Percentiles rank a stretch among this genome's conserved stretches.
Conservation (phyloP, 768 basidiomycete species). For the Hericium rajendrae region DNA sequence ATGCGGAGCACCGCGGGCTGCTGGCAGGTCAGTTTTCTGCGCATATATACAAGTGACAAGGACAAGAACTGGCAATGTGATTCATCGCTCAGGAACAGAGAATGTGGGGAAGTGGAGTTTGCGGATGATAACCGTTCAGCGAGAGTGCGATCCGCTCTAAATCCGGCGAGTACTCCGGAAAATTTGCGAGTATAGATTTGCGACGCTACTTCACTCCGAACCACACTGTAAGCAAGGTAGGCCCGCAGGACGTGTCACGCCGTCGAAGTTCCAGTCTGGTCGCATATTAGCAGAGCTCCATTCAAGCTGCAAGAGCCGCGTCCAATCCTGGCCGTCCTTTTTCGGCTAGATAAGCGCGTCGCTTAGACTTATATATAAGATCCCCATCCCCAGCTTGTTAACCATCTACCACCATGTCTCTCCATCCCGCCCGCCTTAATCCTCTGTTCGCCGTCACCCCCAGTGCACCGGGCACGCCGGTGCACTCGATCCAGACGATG, state of each 20-base stretch:
- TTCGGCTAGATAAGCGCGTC: not conserved
- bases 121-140: too few species aligned
- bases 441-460: slow-evolving; percentile 66
- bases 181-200: too few species aligned
- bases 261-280: not conserved
- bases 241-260: too few species aligned
- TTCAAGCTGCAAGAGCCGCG: not conserved
- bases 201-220: too few species aligned
- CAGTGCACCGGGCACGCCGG: slow-evolving; percentile 74
- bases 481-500: slow-evolving; percentile 88
- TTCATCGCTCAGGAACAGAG: too few species aligned
- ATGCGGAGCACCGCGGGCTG: not conserved
- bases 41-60: too few species aligned
- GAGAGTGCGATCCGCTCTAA: too few species aligned
- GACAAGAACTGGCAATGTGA: too few species aligned
- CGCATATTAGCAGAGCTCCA: not conserved
- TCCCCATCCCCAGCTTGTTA: not conserved
- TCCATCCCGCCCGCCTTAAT: slow-evolving; percentile 69
- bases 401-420: slow-evolving; percentile 12
- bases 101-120: too few species aligned
- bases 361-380: slow-evolving; percentile 7
- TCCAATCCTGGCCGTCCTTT: not conserved
- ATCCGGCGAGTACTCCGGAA: too few species aligned
- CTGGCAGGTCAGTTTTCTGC: too few species aligned
- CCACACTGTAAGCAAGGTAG: too few species aligned